phyloP scores from a whole-genome alignment of 2,329 filamentous ascomycete species.

The Clonostachys chloroleuca region DNA sequence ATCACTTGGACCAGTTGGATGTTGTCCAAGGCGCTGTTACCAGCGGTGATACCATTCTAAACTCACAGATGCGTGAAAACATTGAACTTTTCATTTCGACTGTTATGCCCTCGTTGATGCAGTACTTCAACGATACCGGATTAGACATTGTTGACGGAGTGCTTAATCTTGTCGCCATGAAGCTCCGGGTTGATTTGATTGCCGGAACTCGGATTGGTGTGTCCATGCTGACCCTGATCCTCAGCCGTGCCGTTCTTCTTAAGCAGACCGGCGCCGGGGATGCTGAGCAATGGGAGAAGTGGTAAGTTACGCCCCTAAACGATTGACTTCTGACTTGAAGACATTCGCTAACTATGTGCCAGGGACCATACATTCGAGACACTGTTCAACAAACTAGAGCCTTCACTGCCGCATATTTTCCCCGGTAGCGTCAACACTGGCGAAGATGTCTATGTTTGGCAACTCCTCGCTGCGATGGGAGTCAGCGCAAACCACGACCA shows the following conservation, averaged over 20 bases:
- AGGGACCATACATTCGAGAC: constrained; percentile 76
- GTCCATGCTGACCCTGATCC: constrained; percentile 86
- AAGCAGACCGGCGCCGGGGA: constrained; percentile 72
- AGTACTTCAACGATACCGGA: constrained; percentile 85
- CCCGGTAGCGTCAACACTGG: constrained; percentile 84
- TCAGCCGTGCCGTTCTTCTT: constrained; percentile 89
- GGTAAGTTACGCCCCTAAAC: constrained; percentile 42
- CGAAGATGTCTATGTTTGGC: constrained; percentile 96
- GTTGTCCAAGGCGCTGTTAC: constrained; percentile 77
- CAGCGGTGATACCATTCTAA: constrained; percentile 66
- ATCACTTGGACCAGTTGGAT: constrained; percentile 88
- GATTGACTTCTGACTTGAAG: not conserved
- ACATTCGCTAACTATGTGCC: constrained; percentile 20
- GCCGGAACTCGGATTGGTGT: constrained; percentile 84
- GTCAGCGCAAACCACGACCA: constrained; percentile 92
- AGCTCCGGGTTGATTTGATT: constrained; percentile 79
- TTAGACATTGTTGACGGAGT: constrained; percentile 89
- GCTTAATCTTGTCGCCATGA: constrained; percentile 77
- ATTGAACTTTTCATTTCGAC: constrained; percentile 85
- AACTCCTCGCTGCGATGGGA: constrained; percentile 92
- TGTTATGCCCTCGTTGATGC: constrained; percentile 86
- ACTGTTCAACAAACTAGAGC: constrained; percentile 84
- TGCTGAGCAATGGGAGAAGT: constrained; percentile 75
- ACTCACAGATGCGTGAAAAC: constrained; percentile 78
- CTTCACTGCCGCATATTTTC: constrained; percentile 80